Conservation (phyloP, 2,329 filamentous ascomycete genomes). For the Penicillium nordicum region DNA sequence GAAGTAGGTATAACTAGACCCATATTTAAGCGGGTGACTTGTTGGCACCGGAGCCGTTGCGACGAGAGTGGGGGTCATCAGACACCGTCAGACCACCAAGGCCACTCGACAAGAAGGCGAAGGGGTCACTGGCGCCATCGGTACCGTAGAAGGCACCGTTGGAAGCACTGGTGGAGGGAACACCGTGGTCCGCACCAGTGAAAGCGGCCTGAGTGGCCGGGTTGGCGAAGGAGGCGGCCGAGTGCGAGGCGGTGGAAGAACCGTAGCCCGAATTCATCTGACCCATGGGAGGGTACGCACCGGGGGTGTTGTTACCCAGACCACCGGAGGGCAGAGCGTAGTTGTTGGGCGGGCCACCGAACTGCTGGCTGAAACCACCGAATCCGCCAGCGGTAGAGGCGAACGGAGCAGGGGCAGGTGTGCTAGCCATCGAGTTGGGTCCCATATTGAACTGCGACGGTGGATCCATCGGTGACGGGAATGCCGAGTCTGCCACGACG, state of each 20-base stretch:
- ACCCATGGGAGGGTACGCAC: slow-evolving; percentile 67
- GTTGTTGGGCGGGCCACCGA: slow-evolving; percentile 75
- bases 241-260: slow-evolving; percentile 72
- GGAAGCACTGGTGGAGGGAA: slow-evolving; percentile 70
- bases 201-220: slow-evolving; percentile 92
- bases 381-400: slow-evolving; percentile 67
- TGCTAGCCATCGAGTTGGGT: slow-evolving; percentile 81
- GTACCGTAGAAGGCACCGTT: slow-evolving; percentile 67
- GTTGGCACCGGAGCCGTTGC: slow-evolving; percentile 45
- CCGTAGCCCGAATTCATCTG: slow-evolving; percentile 75
- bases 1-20: slow-evolving; percentile 15
- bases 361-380: slow-evolving; percentile 70
- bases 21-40: slow-evolving; percentile 44
- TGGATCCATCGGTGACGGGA: slow-evolving; percentile 85
- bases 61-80: slow-evolving; percentile 45
- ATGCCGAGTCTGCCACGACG: slow-evolving; percentile 89
- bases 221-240: slow-evolving; percentile 85
- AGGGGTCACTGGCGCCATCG: slow-evolving; percentile 57
- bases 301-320: slow-evolving; percentile 67
- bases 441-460: slow-evolving; percentile 80
- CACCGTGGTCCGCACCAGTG: slow-evolving; percentile 79
- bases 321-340: slow-evolving; percentile 79
- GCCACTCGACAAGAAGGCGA: slow-evolving; percentile 61
- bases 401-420: slow-evolving; percentile 73
- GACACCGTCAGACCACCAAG: slow-evolving; percentile 58